Base-by-base conservation (phyloP, 495 filamentous ascomycete species). In the Hypoxylon lenormandii region DNA sequence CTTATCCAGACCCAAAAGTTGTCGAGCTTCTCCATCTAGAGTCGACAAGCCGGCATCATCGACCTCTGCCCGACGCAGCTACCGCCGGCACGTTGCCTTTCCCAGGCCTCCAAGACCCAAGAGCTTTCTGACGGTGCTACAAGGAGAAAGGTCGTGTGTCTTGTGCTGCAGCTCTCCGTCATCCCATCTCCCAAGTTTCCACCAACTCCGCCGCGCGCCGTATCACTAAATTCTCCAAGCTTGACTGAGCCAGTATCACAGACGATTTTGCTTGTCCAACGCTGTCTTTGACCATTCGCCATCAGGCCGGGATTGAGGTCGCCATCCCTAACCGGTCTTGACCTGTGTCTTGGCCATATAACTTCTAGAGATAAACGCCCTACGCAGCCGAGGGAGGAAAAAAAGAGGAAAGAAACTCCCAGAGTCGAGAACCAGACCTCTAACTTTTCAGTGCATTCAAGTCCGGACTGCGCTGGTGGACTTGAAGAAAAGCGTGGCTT, bases 191-290 rank as follows among this genome's bases (percentile, higher is more conserved):
- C 69, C 61, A 74, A 64, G 69, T 75, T 78, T 74, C 73, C 79
- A 80, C 78, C 71, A 77, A 67, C 78, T 78, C 77, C 71, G 76
- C 78, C 72, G 76, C 75, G 78, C 79, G 77, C 73, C 76, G 79
- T 82, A 72, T 74, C 71, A 80, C 79, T 78, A 70, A 76, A 72
- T 66, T 72, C 72, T 64, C 78, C 64, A 79, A 70, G 69, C 75
- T 78, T 74, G 75, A 74, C 75, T 78, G 69, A 79, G 66, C 72
- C 66, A 70, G 80, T 77, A 75, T 74, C 74, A 77, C 79, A 73
- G 72, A 76, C 76, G 79, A 79, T 74, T 78, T 80, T 81, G 68
- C 79, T 80, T 80, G 81, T 82, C 78, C 68, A 66, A 81, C 80
- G 50, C 59, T 70, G 69, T 70, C 69, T 68, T 66, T 76, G 50